Evolutionary conservation across 192 early-diverging fungal genomes (phyloP).

Genomic region (Backusella morwellensis): DNA sequence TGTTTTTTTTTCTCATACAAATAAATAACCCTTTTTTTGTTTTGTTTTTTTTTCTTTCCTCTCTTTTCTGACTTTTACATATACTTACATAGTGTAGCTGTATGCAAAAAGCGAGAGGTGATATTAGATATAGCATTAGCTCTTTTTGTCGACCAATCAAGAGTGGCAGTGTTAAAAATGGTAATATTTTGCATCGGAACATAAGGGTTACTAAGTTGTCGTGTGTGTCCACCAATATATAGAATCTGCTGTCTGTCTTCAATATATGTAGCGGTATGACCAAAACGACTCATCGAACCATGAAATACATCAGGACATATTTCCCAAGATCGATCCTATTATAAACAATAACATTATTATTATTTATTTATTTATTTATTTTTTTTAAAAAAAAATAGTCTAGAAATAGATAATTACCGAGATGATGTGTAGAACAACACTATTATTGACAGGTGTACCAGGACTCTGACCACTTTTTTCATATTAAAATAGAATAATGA

Average conservation of each 20-base stretch:
- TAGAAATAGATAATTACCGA: neutral
- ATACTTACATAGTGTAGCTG: neutral
- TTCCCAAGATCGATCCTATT: neutral
- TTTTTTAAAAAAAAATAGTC: neutral
- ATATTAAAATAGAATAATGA: neutral
- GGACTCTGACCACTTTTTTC: neutral
- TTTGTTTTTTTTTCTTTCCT: neutral
- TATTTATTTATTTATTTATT: neutral
- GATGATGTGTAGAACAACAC: neutral
- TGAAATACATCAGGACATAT: neutral
- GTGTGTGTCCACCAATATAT: neutral
- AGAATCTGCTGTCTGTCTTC: neutral
- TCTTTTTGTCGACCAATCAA: neutral
- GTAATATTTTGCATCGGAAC: neutral
- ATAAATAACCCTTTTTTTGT: neutral
- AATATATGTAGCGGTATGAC: conserved; percentile 5
- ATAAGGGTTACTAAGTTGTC: neutral
- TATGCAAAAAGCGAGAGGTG: neutral
- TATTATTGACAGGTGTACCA: neutral
- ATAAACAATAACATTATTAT: neutral
- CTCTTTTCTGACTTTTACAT: neutral
- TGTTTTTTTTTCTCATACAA: neutral
- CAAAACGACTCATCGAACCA: neutral
- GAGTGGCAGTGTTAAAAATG: neutral
- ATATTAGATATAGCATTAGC: neutral